A percentile compares a stretch with the other conserved stretches of the same genome.
Evolutionary conservation across 2,329 filamentous ascomycete genomes (phyloP).

Genomic region (Apiospora hydei): DNA sequence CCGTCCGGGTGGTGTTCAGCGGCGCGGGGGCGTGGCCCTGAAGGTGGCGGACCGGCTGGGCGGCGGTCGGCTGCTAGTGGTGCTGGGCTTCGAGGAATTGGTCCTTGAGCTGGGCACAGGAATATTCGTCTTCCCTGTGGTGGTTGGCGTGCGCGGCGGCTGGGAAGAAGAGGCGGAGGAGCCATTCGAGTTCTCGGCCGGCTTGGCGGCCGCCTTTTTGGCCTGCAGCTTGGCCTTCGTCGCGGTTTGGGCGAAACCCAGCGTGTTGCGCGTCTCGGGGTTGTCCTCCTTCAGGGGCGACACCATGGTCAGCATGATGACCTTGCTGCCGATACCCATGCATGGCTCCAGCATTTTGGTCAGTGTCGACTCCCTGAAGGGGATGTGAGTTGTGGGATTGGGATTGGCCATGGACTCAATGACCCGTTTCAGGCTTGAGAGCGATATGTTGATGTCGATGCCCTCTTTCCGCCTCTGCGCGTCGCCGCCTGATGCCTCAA

Average conservation of each 20-base stretch:
- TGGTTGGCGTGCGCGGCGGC: neutral
- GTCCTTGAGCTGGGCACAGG: neutral
- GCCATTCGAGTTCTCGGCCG: neutral
- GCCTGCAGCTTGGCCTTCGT: slow-evolving; percentile 22
- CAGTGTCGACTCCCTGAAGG: slow-evolving; percentile 95
- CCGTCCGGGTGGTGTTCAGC: neutral
- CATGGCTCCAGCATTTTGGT: slow-evolving; percentile 96
- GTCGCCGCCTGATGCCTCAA: slow-evolving; percentile 67
- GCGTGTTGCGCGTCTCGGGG: slow-evolving; percentile 90
- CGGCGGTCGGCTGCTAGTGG: neutral
- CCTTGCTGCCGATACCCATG: slow-evolving; percentile 93
- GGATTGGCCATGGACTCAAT: slow-evolving; percentile 91
- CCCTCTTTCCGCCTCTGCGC: slow-evolving; percentile 85
- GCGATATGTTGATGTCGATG: slow-evolving; percentile 94
- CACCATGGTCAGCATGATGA: slow-evolving; percentile 99
- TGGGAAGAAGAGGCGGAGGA: neutral
- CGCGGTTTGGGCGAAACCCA: slow-evolving; percentile 93
- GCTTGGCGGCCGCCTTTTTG: neutral
- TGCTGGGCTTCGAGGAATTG: too few relatives aligned
- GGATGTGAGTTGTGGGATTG: slow-evolving; percentile 75
- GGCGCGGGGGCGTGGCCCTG: too few relatives aligned
- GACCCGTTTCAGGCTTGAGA: slow-evolving; percentile 92
- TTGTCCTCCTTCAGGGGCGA: slow-evolving; percentile 90
- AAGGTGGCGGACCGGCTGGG: neutral
- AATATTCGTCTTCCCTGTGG: neutral